Conservation (phyloP, 441 rosid species). For the Brassica balearica region DNA sequence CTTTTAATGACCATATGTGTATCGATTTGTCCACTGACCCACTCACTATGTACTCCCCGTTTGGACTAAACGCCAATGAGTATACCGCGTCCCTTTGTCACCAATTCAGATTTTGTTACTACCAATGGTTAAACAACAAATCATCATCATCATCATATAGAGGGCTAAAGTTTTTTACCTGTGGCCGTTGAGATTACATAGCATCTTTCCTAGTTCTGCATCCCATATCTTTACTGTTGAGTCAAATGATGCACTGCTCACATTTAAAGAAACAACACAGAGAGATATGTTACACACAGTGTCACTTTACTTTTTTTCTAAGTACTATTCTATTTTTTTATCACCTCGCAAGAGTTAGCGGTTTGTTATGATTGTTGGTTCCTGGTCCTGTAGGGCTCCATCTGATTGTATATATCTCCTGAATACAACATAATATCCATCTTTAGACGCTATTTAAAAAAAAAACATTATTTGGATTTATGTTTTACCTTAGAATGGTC, state of each 20-base stretch:
- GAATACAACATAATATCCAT: conserved; percentile 32
- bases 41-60: conserved; percentile 91
- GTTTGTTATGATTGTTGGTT: conserved; percentile 94
- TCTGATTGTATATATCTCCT: conserved; percentile 97
- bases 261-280: conserved; percentile 11
- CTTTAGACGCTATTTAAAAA: conserved; percentile 12
- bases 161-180: conserved; percentile 49
- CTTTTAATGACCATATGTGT: conserved; percentile 94
- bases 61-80: conserved; percentile 97
- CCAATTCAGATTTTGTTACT: neutral
- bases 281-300: neutral
- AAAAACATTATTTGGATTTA: neutral
- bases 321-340: neutral
- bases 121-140: neutral
- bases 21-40: conserved; percentile 93
- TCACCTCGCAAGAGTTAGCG: conserved; percentile 86
- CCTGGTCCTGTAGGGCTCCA: conserved; percentile 98
- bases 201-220: conserved; percentile 87
- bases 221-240: conserved; percentile 98
- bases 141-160: conserved; percentile 3
- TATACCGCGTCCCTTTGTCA: conserved; percentile 86
- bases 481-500: conserved; percentile 81
- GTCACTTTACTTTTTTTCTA: neutral
- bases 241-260: conserved; percentile 93
- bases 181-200: conserved; percentile 91